Conservation (phyloP, 2,329 filamentous ascomycete genomes). For the Ophiostoma montium region DNA sequence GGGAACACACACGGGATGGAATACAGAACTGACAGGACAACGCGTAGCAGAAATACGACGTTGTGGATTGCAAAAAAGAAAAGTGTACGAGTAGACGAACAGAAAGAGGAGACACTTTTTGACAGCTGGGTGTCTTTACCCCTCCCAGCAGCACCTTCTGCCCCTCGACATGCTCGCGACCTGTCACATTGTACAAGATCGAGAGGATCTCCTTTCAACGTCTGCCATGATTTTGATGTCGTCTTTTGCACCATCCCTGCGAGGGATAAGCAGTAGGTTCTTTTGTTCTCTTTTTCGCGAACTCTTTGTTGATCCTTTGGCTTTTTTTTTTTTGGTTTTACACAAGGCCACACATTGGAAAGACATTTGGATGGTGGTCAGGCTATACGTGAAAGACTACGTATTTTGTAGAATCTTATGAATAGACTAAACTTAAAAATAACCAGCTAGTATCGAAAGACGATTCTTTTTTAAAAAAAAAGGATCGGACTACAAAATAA, state of each 20-base stretch:
- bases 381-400: too few relatives aligned
- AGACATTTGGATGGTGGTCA: too few relatives aligned
- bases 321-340: too few relatives aligned
- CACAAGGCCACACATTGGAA: too few relatives aligned
- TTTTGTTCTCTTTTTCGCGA: neutral
- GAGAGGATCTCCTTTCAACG: constrained; percentile 17
- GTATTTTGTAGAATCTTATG: too few relatives aligned
- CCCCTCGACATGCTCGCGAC: constrained; percentile 20
- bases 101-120: constrained; percentile 1
- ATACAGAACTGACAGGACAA: neutral
- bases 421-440: too few relatives aligned
- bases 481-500: too few relatives aligned
- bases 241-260: neutral
- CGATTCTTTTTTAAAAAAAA: too few relatives aligned
- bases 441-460: too few relatives aligned
- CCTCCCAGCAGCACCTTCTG: neutral
- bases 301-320: too few relatives aligned
- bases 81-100: neutral
- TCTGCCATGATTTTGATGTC: neutral
- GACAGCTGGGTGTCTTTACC: constrained; percentile 4
- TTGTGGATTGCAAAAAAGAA: neutral
- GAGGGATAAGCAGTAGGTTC: too few relatives aligned
- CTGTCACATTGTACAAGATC: constrained; percentile 40
- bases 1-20: neutral
- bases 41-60: neutral